Base-by-base conservation (phyloP, 768 basidiomycete genomes). In the Cubamyces sp. region DNA sequence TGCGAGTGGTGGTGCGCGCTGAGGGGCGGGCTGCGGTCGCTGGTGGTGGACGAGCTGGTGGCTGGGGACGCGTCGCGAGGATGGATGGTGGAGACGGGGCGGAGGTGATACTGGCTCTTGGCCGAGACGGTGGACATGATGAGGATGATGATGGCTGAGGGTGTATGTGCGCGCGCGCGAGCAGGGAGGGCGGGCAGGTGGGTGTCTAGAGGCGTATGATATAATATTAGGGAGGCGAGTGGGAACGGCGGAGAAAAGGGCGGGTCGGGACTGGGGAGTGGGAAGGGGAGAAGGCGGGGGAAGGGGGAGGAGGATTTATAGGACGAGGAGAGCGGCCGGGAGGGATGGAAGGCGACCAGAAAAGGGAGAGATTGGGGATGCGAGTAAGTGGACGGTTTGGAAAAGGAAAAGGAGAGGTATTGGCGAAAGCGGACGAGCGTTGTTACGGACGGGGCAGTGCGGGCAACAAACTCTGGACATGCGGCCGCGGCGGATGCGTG, bases 51-150 rank as follows among this genome's bases (percentile, higher is more conserved):
- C 12, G 81, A 76, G 56, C 80, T 78, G 1, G 78, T 70, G 43
- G 82, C 82, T 28, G 87, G 81, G 9, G 87, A 83, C 15, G 85
- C 79, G 37, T 84, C 83, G 51, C 81, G 80, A 5, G 80, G 43
- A 18, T 18, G 76, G 47, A 64, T 69, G 56, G 80, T 76, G 3
- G 78, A 69, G 61, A 87, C 82, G 39, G 86, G 87, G 57, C 86
- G 84, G 45, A 87, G 83, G 68, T 82, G 82, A 75, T 80, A 86
- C 28, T 50, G 74, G 47, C 21, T 48, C 28, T 30, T 30, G 28
- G 28, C 28, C 4, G 28, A 30, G 28, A 30, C 28, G 28, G 28
- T 30, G 28, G 28, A 30, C 28, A 30, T 30, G n/a, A n/a, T n/a
- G n/a, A n/a, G n/a, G n/a, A n/a, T n/a, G n/a, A n/a, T n/a, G n/a